Evolutionary conservation across 805 yeast species (phyloP), one percentile per base, ranked within the genome.

Genomic region (Teunomyces stri): DNA sequence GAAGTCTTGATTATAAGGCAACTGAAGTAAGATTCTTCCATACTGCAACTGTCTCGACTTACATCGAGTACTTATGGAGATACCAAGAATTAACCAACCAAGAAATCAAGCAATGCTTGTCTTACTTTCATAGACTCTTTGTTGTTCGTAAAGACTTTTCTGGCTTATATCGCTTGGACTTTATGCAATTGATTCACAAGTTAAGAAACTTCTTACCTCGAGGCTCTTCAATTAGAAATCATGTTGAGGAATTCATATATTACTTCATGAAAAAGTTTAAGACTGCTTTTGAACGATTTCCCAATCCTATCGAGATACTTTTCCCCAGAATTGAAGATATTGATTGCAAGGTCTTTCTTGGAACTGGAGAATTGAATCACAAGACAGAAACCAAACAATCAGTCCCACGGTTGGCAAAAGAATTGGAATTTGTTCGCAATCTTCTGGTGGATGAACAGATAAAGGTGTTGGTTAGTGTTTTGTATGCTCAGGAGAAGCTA

Each of bases 61-160:
- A 85, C 58, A 78, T 87, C 46, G 76, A 75, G 43, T 80, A 78
- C 48, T 70, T 92, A 36, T 67, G 77, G 6, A 72, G 84, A 50
- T 89, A 75, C 60, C 71, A 69, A 43, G 96, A 89, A 48, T 64
- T 91, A 30, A 64, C 76, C 1, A 81, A 81, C 45, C 73, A 68
- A 10, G 84, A 82, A 42, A 67, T 92, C 39, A 83, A 82, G 53
- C 74, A 77, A 42, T 82, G 85, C 9, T 60, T 94, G 6, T 71
- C 85, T 0, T 92, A 80, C 58, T 82, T 90, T 58, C 89, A 87
- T 58, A 71, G 87, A 27, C 65, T 89, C 1, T 81, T 89, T 53
- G 82, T 85, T 42, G 56, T 66, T 2, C 74, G 81, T 42, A 76
- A 80, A 35, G 84, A 86, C 48, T 76, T 74, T 43, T 81, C 82